Evolutionary conservation across 169 alveolate species (phyloP).

Genomic region (Cryptosporidium meleagridis): DNA sequence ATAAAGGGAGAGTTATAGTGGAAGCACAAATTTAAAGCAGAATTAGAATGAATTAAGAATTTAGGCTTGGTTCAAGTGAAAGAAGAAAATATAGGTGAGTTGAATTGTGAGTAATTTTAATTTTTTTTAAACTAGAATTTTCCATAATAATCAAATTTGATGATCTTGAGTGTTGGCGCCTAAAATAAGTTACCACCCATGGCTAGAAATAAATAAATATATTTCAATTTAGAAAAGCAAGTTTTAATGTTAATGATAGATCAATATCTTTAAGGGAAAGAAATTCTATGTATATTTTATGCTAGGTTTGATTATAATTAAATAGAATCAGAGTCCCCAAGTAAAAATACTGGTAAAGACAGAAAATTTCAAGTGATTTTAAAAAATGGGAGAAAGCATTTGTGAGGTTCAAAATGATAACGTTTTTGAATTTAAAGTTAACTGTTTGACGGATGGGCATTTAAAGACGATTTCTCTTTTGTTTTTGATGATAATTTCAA

Average conservation of each 20-base stretch:
- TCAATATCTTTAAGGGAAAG: not conserved
- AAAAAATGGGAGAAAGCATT: not conserved
- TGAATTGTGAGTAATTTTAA: not conserved
- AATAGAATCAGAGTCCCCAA: not conserved
- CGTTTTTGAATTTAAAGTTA: conserved; percentile 39
- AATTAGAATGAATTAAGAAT: no score
- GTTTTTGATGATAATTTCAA: conserved; percentile 16
- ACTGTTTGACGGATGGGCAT: conserved; percentile 43
- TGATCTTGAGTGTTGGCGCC: not conserved
- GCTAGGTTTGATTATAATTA: not conserved
- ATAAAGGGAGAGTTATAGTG: not conserved
- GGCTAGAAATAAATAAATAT: not conserved
- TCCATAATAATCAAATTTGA: not conserved
- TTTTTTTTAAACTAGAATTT: no score
- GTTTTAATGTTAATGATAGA: not conserved
- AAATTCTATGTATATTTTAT: not conserved
- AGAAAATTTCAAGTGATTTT: not conserved
- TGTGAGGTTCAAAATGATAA: not conserved
- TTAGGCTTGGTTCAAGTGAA: no score
- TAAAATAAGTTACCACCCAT: not conserved
- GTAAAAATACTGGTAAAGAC: not conserved
- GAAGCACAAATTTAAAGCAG: not conserved
- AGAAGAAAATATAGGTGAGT: not conserved
- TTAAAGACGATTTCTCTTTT: conserved; percentile 58
- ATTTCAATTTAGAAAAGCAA: not conserved